Evolutionary conservation across 768 basidiomycete genomes (phyloP), one percentile per base, ranked within the genome.

Genomic region (Fistulinella prunicolor): DNA sequence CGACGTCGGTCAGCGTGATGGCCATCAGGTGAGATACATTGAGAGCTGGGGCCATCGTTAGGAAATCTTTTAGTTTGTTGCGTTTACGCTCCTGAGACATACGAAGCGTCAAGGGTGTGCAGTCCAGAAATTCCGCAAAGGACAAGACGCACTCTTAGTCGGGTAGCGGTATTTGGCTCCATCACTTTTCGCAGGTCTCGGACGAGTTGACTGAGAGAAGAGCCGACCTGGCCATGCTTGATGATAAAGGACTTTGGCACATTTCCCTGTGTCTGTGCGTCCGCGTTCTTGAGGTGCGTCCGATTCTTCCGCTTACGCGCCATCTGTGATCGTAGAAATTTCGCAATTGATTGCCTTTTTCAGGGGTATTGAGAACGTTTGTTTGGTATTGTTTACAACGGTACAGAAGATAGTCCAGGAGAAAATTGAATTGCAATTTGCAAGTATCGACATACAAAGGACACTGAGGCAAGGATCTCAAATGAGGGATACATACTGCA

Each of bases 141-240:
- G 38, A 38, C 2, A 41, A 50, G 28, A 72, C 73, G 55, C 53
- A 95, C 94, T 70, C 74, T 84, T n/a, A 99, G 77, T 42, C 96
- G 79, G 53, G 85, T 86, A 17, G 95, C 96, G 13, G 96, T 99
- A 62, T 97, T 92, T 50, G 96, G 96, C 65, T 99, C 96, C 90
- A 99, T 91, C 51, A 96, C 90, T 68, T 90, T 89, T 61, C 96
- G 77, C 62, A 96, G 73, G 70, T 99, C 95, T 47, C 89, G 80
- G 17, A 97, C 94, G 30, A 99, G 85, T 62, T 94, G 90, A 5
- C 83, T 71, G 47, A 97, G 73, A 8, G 91, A 92, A 41, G 79
- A 75, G 17, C 96, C 95, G 24, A 98, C 94, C 48, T 85, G 83
- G 34, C 96, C 96, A 71, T 94, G 91, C 67, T 94, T 95, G 64